Evolutionary conservation across 768 basidiomycete species (phyloP).

Genomic region (Galerina sulciceps): DNA sequence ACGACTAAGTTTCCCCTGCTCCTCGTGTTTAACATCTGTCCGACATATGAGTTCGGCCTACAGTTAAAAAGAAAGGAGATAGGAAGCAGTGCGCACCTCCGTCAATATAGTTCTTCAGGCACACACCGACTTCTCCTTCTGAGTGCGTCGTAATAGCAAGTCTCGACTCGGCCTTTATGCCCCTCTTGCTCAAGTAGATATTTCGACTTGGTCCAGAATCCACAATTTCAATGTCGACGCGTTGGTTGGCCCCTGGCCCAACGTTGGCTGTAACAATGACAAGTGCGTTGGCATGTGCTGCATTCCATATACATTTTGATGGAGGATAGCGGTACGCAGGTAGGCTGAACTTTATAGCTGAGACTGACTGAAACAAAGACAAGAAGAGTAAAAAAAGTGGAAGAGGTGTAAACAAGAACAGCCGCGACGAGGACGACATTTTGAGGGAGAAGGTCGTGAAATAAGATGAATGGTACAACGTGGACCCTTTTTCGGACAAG

Average conservation of each 20-base stretch:
- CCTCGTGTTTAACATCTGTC: conserved; percentile 36
- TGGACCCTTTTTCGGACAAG: not conserved
- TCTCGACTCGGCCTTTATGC: conserved; percentile 88
- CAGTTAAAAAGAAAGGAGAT: not conserved
- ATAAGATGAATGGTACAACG: not conserved
- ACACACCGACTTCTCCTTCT: conserved; percentile 95
- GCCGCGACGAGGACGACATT: conserved; percentile 20
- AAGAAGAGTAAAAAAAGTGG: conserved; percentile 28
- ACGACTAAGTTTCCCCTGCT: conserved; percentile 56
- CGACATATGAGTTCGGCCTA: not conserved
- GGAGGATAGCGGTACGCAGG: conserved; percentile 73
- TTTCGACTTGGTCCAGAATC: conserved; percentile 87
- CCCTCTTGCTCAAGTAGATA: conserved; percentile 88
- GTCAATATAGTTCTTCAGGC: conserved; percentile 84
- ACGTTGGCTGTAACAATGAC: conserved; percentile 98
- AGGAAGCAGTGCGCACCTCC: conserved; percentile 46
- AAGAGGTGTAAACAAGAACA: conserved; percentile 17
- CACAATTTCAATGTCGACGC: conserved; percentile 92
- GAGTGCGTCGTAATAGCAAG: conserved; percentile 93
- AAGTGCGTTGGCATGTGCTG: conserved; percentile 82
- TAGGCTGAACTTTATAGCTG: conserved; percentile 87
- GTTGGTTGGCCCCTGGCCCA: conserved; percentile 72
- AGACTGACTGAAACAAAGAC: conserved; percentile 31
- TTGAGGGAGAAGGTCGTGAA: conserved; percentile 16
- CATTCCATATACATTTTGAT: conserved; percentile 94